Base-by-base conservation (phyloP, 2,329 filamentous ascomycete species). In the Pezicula rhizophila region DNA sequence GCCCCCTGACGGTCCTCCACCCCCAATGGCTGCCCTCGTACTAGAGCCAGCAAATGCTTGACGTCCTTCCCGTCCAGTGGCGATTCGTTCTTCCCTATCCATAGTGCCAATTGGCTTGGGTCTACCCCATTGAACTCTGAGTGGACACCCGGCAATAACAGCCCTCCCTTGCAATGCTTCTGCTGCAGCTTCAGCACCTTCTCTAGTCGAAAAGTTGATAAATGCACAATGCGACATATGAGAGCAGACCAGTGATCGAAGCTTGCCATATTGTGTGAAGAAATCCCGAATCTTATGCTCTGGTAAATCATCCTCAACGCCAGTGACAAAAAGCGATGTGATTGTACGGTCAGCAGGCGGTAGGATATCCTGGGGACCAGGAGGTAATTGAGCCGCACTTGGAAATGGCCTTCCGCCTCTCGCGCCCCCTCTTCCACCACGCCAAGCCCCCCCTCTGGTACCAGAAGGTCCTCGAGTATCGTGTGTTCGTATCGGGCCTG, bases 191-290 rank as follows among this genome's bases (percentile, higher is more conserved):
- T 99, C 93, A 0, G 95, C 93, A 1, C 80, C 85, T 53, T 89
- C 82, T 49, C 93, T 80, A 3, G 85, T 88, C 58, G 90, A 83
- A 66, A 89, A 99, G 70, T 99, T 99, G 70, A 99, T 76, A 64
- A 97, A 99, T 1, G 93, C 93, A 66, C 91, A 97, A 64, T 97
- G 93, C 14, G 92, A 92, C 73, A 95, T 90, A 70, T 99, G 93
- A 6, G 91, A 96, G 68, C 93, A 97, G 34, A 99, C 85, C 14
- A 99, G 72, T 23, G 90, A 96, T 60, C 93, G 88, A 52, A 99
- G 84, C 63, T 92, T 89, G 54, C 93, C 93, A 60, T 91, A 90
- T 15, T 80, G 79, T 52, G 89, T 82, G 73, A 99, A 99, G 68
- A 95, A 93, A 2, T 89, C 85, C 42, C 93, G 87, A 23, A 99